These are phyloP conservation scores for Irpex lacteus DNA, from an alignment of 1,284 basidiomycete genomes.

Conservation along the genomic window DNA sequence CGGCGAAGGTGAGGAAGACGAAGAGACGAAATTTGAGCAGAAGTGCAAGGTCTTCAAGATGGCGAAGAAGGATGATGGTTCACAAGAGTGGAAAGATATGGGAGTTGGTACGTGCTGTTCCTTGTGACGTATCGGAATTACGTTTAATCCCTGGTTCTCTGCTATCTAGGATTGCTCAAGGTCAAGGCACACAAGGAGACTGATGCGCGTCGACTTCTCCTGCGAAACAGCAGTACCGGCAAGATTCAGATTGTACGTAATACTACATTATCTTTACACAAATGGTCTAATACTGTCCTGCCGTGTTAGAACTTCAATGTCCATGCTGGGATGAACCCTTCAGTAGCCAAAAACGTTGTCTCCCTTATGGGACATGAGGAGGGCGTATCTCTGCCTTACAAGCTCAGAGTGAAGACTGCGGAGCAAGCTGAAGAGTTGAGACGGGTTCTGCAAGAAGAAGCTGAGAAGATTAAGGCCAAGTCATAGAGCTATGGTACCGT, in stretches of 20 bases:
- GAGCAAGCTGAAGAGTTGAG: constrained; percentile 59
- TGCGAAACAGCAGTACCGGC: constrained; percentile 69
- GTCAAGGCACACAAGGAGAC: constrained; percentile 70
- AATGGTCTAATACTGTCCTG: neutral
- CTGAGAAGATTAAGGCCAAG: constrained; percentile 34
- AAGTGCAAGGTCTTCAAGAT: constrained; percentile 66
- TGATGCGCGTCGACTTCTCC: constrained; percentile 51
- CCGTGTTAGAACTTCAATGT: constrained; percentile 62
- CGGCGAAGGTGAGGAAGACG: constrained; percentile 81
- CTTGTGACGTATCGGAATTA: neutral
- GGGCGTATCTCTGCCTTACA: constrained; percentile 56
- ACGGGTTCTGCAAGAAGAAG: constrained; percentile 62
- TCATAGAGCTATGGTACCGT: constrained; percentile 12
- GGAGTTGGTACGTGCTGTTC: constrained; percentile 48
- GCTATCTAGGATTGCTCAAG: constrained; percentile 52
- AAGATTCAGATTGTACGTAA: constrained; percentile 66
- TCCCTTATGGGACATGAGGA: constrained; percentile 71
- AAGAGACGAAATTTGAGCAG: constrained; percentile 64
- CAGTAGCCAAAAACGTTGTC: constrained; percentile 47
- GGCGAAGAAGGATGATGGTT: constrained; percentile 47
- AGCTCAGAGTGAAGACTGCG: constrained; percentile 61
- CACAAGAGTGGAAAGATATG: constrained; percentile 54
- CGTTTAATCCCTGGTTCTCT: constrained; percentile 1
- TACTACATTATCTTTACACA: neutral
- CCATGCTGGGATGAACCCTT: constrained; percentile 51